These are phyloP conservation scores for Pichia rugopelliculosa DNA, from an alignment of 805 yeast genomes.

Conservation along the genomic window DNA sequence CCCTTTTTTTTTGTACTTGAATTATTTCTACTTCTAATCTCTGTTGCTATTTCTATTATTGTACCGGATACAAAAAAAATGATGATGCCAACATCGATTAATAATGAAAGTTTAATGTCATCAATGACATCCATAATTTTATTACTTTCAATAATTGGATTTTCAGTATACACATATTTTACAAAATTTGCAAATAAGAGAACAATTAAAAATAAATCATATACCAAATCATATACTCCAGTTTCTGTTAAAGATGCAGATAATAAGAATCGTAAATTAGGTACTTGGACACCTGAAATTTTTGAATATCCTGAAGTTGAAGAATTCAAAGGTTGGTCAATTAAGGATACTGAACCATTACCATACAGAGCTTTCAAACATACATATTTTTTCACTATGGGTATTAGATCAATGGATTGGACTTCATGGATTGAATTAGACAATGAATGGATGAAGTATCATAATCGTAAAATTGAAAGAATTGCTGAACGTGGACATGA, in stretches of 20 bases:
- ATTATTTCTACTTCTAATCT: too few species aligned
- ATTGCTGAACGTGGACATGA: constrained; percentile 39
- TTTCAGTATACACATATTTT: background rate
- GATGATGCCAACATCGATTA: constrained; percentile 6
- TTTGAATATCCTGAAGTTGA: constrained; percentile 44
- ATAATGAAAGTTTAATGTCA: background rate
- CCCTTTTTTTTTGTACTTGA: too few species aligned
- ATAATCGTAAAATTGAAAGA: constrained; percentile 44
- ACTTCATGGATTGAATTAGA: constrained; percentile 62
- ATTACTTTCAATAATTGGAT: background rate
- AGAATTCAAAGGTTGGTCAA: constrained; percentile 42
- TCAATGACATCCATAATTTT: background rate
- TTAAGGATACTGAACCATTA: constrained; percentile 42
- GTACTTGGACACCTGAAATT: constrained; percentile 48
- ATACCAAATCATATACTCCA: constrained; percentile 21
- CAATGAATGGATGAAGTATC: constrained; percentile 54
- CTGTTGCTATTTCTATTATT: background rate
- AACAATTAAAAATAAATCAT: constrained; percentile 6
- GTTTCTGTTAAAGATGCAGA: constrained; percentile 30
- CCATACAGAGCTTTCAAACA: constrained; percentile 66
- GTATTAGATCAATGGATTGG: constrained; percentile 56
- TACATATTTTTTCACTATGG: constrained; percentile 61
- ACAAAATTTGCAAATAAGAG: background rate
- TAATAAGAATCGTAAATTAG: constrained; percentile 41
- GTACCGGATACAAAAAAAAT: background rate